These are phyloP conservation scores for Nemania sp. DNA, from an alignment of 2,329 filamentous ascomycete genomes.

Conservation along the genomic window DNA sequence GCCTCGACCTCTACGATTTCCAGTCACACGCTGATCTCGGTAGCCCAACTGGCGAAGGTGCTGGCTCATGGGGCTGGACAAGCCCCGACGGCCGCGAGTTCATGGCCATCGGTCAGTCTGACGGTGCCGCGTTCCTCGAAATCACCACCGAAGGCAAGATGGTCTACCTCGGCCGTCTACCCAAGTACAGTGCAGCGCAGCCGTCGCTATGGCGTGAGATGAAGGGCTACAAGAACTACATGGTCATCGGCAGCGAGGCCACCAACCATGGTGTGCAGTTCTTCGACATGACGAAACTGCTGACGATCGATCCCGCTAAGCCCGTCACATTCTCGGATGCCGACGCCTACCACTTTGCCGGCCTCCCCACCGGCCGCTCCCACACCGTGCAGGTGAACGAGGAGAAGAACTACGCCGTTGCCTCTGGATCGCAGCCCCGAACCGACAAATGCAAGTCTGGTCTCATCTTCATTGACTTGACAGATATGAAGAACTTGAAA, in stretches of 20 bases:
- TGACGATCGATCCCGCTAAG: conserved; percentile 57
- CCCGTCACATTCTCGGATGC: conserved; percentile 60
- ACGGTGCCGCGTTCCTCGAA: conserved; percentile 67
- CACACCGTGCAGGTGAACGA: conserved; percentile 63
- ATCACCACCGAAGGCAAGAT: conserved; percentile 63
- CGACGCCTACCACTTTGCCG: conserved; percentile 56
- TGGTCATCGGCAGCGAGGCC: conserved; percentile 58
- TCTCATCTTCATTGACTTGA: conserved; percentile 70
- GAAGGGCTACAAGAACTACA: conserved; percentile 54
- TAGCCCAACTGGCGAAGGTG: conserved; percentile 51
- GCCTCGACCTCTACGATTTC: conserved; percentile 54
- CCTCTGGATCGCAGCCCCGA: conserved; percentile 55
- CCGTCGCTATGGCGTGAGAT: conserved; percentile 66
- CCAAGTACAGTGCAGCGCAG: conserved; percentile 58
- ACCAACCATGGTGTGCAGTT: conserved; percentile 68
- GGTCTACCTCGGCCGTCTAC: conserved; percentile 65
- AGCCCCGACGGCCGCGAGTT: conserved; percentile 65
- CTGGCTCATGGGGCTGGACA: conserved; percentile 66
- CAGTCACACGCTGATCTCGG: conserved; percentile 53
- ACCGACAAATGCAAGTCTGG: conserved; percentile 62
- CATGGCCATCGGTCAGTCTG: conserved; percentile 64
- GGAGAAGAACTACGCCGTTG: conserved; percentile 61
- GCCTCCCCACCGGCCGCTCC: conserved; percentile 57
- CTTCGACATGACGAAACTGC: conserved; percentile 72
- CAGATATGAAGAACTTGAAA: conserved; percentile 64